These are phyloP conservation scores for Tolypocladium ophioglossoides DNA, from an alignment of 2,329 filamentous ascomycete species.

Conservation along the genomic window DNA sequence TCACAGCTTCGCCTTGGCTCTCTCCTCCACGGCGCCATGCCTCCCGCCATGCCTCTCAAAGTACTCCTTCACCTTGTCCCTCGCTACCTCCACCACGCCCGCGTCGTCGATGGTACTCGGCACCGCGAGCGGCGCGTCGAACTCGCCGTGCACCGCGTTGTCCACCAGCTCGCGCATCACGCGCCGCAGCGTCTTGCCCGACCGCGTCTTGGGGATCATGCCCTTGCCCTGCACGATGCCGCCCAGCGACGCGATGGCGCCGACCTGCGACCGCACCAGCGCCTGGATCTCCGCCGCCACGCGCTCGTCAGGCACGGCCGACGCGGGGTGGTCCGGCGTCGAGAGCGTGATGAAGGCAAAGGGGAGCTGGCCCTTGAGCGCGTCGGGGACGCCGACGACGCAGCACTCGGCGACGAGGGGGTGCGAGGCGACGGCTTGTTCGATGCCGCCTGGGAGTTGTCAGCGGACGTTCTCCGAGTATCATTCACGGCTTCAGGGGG, in stretches of 20 bases:
- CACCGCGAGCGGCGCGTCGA: conserved; percentile 59
- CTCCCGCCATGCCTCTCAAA: conserved; percentile 43
- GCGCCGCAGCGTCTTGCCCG: conserved; percentile 80
- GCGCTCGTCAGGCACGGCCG: conserved; percentile 35
- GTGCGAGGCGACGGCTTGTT: conserved; percentile 81
- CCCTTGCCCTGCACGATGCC: conserved; percentile 76
- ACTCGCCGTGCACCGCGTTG: conserved; percentile 65
- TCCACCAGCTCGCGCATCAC: conserved; percentile 78
- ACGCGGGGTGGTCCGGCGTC: conserved; percentile 34
- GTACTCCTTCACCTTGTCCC: conserved; percentile 62
- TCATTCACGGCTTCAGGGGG: too few relatives aligned
- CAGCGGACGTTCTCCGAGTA: neutral
- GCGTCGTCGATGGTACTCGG: conserved; percentile 81
- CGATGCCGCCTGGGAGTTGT: conserved; percentile 59
- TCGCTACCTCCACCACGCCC: conserved; percentile 63
- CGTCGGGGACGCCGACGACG: conserved; percentile 76
- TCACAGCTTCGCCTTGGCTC: conserved; percentile 43
- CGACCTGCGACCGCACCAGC: conserved; percentile 70
- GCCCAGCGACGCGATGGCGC: conserved; percentile 74
- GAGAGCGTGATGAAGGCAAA: conserved; percentile 71
- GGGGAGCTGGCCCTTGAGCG: conserved; percentile 80
- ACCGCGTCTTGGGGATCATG: conserved; percentile 86
- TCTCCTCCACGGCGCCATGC: conserved; percentile 34
- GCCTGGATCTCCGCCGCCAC: conserved; percentile 55
- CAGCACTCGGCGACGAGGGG: conserved; percentile 72